Evolutionary conservation across 768 basidiomycete genomes (phyloP), one percentile per base, ranked within the genome.

Genomic region (Mycena alexandri): DNA sequence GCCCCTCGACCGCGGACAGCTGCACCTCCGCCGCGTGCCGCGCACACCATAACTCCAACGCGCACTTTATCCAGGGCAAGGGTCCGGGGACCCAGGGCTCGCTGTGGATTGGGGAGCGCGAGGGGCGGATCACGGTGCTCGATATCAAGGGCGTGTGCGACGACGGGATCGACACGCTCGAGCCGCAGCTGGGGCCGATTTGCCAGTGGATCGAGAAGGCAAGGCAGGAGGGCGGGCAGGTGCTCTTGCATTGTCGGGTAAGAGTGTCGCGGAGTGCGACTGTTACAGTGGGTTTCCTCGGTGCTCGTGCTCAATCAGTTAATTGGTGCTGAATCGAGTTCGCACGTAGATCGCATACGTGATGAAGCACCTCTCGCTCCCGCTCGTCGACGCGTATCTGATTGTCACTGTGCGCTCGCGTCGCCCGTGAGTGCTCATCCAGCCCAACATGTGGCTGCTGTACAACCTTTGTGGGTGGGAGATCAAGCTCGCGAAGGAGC

Each of bases 381-480:
- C 93, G 42, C 89, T 99, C 70, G 93, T 96, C 63, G 94, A 96
- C 74, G 95, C 97, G 11, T 99, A 99, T 80, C 85, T 98, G 71
- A 88, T 98, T 69, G n/a, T n/a, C n/a, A n/a, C n/a, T n/a, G 95
- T 96, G 42, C 90, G 97, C 62, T 95, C 94, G 61, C 87, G 96
- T 46, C 84, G 97, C 41, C 84, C 98, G 59, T 96, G 89, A 34
- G 95, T 96, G 68, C 84, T 96, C 71, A 95, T 95, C 68, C 95
- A 99, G 81, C 97, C 97, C 21, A 98, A 98, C 71, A 92, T 98
- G 88, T 87, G 95, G n/a, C 81, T 99, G 76, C 79, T 98, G 79
- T 98, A 96, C 79, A 96, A 98, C 76, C 84, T 98, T 25, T 90
- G 94, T 74, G 96, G 93, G 12, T 98, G 95, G 95, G 97, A 98